Base-by-base conservation (phyloP, 2,329 filamentous ascomycete genomes). In the Knoxdaviesia capensis region DNA sequence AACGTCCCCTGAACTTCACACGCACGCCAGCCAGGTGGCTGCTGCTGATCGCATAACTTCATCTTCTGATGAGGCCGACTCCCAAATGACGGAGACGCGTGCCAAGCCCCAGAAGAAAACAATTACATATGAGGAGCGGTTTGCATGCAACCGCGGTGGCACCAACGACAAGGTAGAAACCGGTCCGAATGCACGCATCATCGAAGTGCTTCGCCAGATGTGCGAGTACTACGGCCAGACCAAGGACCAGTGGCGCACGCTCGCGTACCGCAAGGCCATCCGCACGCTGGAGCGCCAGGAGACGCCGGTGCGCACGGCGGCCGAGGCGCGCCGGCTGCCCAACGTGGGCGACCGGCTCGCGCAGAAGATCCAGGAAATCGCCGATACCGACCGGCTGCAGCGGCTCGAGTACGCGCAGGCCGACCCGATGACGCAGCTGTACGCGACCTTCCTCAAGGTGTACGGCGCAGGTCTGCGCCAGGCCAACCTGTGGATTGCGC, bases 281-380 rank as follows among this genome's bases (percentile, higher is more conserved):
- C 63, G 66, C n/a, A 80, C 74, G 3, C 65, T 96, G 8, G 74
- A 74, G 38, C 76, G 72, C 39, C 79, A 87, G 46, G 54, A 61
- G 0, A 51, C 49, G 39, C 78, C 74, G 52, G 71, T 94, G 45
- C 63, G 58, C 4, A 87, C 79, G 0, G 75, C 71, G 44, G 67
- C 75, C 40, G 69, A 92, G 55, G 88, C 87, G 0, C 60, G 68
- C 7, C 56, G 59, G 2, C 65, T 94, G 1, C 74, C 75, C 1
- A 70, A 68, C 44, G 75, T 94, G 34, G 87, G 87, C 6, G 51
- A 64, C 7, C 70, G 82, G 1, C 62, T 94, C 1, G 86, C 86
- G 0, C 65, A 71, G 30, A 94, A 94, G 56, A 90, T 96, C 47
- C 83, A 90, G 51, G 88, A 94, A 54, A 93, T 94, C 37, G 82